phyloP scores from a whole-genome alignment of 2,329 filamentous ascomycete species.

The Fusarium udum region DNA sequence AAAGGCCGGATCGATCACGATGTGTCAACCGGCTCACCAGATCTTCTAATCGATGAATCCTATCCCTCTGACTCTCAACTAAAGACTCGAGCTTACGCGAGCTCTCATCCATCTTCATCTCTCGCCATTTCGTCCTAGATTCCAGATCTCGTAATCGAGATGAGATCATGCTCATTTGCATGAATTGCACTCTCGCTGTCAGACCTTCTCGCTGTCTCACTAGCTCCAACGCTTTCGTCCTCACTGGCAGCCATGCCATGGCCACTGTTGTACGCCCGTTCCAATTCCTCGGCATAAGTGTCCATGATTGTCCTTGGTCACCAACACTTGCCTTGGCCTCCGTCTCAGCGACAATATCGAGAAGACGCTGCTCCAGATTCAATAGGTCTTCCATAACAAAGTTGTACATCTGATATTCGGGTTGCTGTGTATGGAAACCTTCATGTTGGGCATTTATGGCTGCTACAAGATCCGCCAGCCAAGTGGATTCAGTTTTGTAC shows the following conservation, averaged over 20 bases:
- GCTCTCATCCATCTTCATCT: conserved; percentile 44
- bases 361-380: conserved; percentile 54
- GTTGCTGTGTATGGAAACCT: conserved; percentile 37
- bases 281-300: conserved; percentile 51
- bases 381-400: conserved; percentile 59
- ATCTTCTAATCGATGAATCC: conserved; percentile 36
- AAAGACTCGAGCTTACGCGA: conserved; percentile 38
- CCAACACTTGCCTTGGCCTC: conserved; percentile 46
- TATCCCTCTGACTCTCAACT: conserved; percentile 40
- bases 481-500: conserved; percentile 60
- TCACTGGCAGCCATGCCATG: conserved; percentile 56
- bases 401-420: conserved; percentile 58
- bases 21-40: conserved; percentile 26
- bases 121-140: conserved; percentile 44
- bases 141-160: conserved; percentile 53
- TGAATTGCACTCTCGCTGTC: conserved; percentile 57
- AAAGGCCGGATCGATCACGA: conserved; percentile 18
- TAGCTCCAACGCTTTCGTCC: conserved; percentile 56
- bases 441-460: conserved; percentile 43
- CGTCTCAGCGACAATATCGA: conserved; percentile 57
- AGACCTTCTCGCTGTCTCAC: conserved; percentile 57
- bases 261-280: conserved; percentile 51
- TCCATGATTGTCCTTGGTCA: conserved; percentile 47
- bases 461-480: conserved; percentile 54
- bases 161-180: conserved; percentile 60